Conservation (phyloP, 75 land plant genomes). For the Sequoiadendron giganteum region DNA sequence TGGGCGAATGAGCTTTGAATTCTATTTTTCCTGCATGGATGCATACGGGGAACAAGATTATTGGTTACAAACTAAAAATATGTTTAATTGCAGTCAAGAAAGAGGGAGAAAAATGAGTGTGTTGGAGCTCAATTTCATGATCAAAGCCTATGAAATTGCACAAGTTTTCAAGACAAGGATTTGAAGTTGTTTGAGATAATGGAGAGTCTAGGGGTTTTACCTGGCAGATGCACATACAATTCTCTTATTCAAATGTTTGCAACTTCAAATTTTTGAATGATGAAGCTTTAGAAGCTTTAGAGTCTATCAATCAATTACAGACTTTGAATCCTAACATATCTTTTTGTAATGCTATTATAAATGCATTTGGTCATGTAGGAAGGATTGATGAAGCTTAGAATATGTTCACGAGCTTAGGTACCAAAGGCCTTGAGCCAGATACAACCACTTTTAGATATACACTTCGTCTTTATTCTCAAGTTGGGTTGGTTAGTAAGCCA, state of each 20-base stretch:
- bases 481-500: too few species aligned
- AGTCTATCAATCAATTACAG: too few species aligned
- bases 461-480: too few species aligned
- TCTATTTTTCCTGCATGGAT: too few species aligned
- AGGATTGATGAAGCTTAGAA: slow-evolving; percentile 59
- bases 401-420: slow-evolving; percentile 64
- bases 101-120: slow-evolving; percentile 19
- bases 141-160: slow-evolving; percentile 67
- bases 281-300: too few species aligned
- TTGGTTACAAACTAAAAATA: slow-evolving; percentile 51
- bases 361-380: slow-evolving; percentile 62
- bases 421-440: slow-evolving; percentile 59
- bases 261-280: too few species aligned
- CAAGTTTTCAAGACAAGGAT: slow-evolving; percentile 42
- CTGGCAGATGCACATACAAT: slow-evolving; percentile 35
- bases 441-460: slow-evolving; percentile 62
- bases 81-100: slow-evolving; percentile 34
- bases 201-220: slow-evolving; percentile 34
- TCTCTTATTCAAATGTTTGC: too few species aligned
- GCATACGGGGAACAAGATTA: slow-evolving; percentile 31
- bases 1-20: too few species aligned
- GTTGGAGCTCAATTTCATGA: slow-evolving; percentile 68
- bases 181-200: slow-evolving; percentile 57
- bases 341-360: slow-evolving; percentile 71
- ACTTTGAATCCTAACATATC: slow-evolving; percentile 15